phyloP scores from a whole-genome alignment of 2,329 filamentous ascomycete genomes.

The Colletotrichum brevisporum region DNA sequence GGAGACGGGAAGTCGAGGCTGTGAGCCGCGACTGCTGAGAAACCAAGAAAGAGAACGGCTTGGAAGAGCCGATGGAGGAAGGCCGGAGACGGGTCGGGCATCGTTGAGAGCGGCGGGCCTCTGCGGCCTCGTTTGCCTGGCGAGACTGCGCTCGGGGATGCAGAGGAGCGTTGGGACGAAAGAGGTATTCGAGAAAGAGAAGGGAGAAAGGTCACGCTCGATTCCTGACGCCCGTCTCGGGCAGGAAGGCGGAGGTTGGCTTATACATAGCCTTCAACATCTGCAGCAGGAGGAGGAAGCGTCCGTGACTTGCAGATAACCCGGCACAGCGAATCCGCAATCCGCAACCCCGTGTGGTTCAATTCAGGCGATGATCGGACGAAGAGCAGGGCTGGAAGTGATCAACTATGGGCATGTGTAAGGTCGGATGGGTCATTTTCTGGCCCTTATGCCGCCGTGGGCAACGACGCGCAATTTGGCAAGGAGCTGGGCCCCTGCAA shows the following conservation, averaged over 20 bases:
- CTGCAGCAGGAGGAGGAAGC: background rate
- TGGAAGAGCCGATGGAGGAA: background rate
- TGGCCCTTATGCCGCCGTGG: background rate
- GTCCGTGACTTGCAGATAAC: background rate
- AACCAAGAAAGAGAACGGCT: too few species aligned
- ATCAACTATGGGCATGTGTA: background rate
- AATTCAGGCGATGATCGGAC: too few species aligned
- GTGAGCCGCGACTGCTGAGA: too few species aligned
- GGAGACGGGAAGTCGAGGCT: background rate
- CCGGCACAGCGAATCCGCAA: background rate
- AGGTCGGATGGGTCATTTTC: background rate
- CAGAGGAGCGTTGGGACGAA: background rate
- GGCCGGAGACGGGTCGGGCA: background rate
- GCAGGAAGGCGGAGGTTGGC: background rate
- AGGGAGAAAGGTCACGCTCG: background rate
- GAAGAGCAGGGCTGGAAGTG: background rate
- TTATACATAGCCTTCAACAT: background rate
- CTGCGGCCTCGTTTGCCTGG: constrained; percentile 15
- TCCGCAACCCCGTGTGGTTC: background rate
- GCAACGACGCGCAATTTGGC: background rate
- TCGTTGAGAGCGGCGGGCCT: constrained; percentile 3
- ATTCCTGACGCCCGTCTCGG: constrained; percentile 9
- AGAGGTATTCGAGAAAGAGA: background rate
- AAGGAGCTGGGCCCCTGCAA: background rate
- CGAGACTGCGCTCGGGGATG: constrained; percentile 5